phyloP scores from a whole-genome alignment of 257 asterid genomes.

The Buddleja alternifolia region DNA sequence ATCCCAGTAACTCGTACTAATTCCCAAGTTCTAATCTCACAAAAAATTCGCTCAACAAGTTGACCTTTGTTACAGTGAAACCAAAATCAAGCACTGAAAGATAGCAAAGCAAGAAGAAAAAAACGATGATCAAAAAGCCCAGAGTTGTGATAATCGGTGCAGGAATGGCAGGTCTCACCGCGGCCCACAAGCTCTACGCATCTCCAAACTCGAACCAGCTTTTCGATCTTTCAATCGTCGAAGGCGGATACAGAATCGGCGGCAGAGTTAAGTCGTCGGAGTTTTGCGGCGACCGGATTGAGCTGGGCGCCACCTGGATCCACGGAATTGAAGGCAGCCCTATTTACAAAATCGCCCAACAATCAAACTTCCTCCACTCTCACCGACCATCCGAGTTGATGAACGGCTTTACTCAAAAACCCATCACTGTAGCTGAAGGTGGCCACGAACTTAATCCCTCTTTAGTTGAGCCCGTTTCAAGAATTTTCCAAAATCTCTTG shows the following conservation, averaged over 20 bases:
- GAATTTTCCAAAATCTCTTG: constrained; percentile 50
- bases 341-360: constrained; percentile 55
- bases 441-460: constrained; percentile 49
- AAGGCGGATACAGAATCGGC: constrained; percentile 67
- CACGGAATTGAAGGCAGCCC: constrained; percentile 75
- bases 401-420: constrained; percentile 41
- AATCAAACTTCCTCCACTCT: constrained; percentile 40
- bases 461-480: constrained; percentile 47
- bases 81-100: too few relatives aligned
- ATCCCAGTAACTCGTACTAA: too few relatives aligned
- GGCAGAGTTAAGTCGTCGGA: constrained; percentile 62
- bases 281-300: constrained; percentile 60
- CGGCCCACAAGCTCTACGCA: constrained; percentile 61
- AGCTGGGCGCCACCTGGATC: constrained; percentile 80
- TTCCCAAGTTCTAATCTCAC: too few relatives aligned
- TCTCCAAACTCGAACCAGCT: constrained; percentile 36
- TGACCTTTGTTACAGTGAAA: too few relatives aligned
- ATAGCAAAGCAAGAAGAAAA: neutral
- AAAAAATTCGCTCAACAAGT: too few relatives aligned
- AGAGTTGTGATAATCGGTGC: constrained; percentile 74
- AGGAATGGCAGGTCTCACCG: constrained; percentile 75
- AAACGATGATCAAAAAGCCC: constrained; percentile 62
- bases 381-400: constrained; percentile 64
- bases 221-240: constrained; percentile 58
- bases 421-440: constrained; percentile 55